phyloP scores from a whole-genome alignment of 495 filamentous ascomycete species.

The Hyphodiscus hymeniophilus region DNA sequence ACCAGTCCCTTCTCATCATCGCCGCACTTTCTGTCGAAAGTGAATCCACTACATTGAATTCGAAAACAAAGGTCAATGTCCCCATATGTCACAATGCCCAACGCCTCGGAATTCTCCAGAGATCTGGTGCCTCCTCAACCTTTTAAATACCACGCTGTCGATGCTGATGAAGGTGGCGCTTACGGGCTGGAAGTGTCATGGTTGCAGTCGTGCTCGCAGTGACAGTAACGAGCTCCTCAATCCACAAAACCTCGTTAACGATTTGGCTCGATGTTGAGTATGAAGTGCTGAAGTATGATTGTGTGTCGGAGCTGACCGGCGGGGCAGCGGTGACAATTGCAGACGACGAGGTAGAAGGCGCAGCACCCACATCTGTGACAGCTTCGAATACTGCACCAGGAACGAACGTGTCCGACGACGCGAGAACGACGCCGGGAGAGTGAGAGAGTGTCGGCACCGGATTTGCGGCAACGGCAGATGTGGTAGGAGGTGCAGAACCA shows the following conservation, averaged over 20 bases:
- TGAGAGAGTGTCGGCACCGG: conserved; percentile 5
- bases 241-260: conserved; percentile 27
- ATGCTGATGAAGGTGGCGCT: conserved; percentile 16
- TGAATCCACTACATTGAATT: no score
- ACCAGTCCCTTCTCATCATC: no score
- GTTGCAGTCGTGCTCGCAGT: conserved; percentile 13
- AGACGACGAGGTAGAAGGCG: conserved; percentile 1
- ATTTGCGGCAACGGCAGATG: background rate
- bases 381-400: conserved; percentile 18
- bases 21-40: no score
- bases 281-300: conserved; percentile 18
- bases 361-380: background rate
- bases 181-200: background rate
- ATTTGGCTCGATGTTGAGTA: conserved; percentile 25
- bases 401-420: conserved; percentile 12
- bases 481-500: background rate
- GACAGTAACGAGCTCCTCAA: conserved; percentile 26
- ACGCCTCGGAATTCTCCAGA: no score
- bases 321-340: background rate
- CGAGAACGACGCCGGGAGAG: conserved; percentile 11
- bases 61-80: no score
- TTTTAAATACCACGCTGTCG: conserved; percentile 1
- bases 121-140: no score
- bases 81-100: no score
- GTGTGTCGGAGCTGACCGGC: background rate